These are phyloP conservation scores for Pseudogymnoascus sp. DNA, from an alignment of 2,329 filamentous ascomycete species.

Conservation along the genomic window DNA sequence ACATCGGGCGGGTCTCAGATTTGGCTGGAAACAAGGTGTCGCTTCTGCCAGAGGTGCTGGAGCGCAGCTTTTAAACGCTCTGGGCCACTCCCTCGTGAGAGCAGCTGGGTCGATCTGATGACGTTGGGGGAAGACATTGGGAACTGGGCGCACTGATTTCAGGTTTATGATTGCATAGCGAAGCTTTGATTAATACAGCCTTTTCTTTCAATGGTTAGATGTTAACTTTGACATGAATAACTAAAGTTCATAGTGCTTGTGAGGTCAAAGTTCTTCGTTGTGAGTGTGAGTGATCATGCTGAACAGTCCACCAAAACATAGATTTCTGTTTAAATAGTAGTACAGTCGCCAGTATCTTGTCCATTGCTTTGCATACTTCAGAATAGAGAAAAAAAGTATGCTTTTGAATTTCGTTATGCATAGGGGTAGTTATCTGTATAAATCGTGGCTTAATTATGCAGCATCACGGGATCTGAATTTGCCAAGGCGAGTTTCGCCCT, in stretches of 20 bases:
- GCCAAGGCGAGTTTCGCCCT: neutral
- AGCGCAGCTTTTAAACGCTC: neutral
- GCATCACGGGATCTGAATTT: neutral
- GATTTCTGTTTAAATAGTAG: neutral
- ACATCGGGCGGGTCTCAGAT: neutral
- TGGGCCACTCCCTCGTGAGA: neutral
- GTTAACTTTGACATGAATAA: neutral
- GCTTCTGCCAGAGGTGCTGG: neutral
- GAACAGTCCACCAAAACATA: neutral
- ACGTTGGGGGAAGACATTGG: too few species aligned
- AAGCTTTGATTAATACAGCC: neutral
- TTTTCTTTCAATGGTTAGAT: neutral
- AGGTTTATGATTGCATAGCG: neutral
- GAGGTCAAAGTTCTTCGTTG: neutral
- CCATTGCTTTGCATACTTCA: neutral
- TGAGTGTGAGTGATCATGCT: neutral
- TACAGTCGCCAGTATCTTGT: neutral
- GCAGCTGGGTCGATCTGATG: neutral
- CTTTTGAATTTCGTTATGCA: neutral
- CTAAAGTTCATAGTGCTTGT: neutral
- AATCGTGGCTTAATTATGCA: neutral
- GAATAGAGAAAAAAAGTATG: neutral
- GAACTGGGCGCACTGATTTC: neutral
- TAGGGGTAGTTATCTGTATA: neutral
- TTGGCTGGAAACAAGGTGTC: neutral